A percentile compares a stretch with the other conserved stretches of the same genome.
phyloP scores from a whole-genome alignment of 768 basidiomycete species.

The Boletus eberwhitei region DNA sequence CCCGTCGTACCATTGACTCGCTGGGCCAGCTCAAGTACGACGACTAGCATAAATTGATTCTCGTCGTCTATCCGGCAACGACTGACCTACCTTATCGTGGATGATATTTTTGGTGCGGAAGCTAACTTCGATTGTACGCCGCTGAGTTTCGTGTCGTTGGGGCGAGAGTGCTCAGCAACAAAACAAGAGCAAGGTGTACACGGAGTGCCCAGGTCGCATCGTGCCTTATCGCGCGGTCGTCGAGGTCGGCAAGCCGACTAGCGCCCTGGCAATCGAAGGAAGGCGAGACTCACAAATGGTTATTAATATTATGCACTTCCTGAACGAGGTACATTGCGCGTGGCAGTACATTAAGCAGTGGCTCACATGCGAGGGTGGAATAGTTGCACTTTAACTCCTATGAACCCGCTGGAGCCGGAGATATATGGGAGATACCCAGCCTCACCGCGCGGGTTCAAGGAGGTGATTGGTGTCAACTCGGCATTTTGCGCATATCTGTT shows the following conservation, averaged over 20 bases:
- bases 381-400: conserved; percentile 94
- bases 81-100: conserved; percentile 92
- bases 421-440: conserved; percentile 72
- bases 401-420: conserved; percentile 96
- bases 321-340: conserved; percentile 73
- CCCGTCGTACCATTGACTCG: conserved; percentile 88
- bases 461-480: conserved; percentile 98
- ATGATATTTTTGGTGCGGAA: conserved; percentile 96
- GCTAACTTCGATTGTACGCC: conserved; percentile 93
- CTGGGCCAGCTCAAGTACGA: conserved; percentile 94
- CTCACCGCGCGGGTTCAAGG: conserved; percentile 68
- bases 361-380: neutral
- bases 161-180: conserved; percentile 95
- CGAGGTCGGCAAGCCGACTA: conserved; percentile 94
- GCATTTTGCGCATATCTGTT: conserved; percentile 96
- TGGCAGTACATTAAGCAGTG: no score
- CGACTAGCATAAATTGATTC: conserved; percentile 92
- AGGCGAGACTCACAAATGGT: conserved; percentile 96
- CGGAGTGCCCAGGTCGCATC: conserved; percentile 87
- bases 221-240: conserved; percentile 91
- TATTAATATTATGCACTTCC: conserved; percentile 77
- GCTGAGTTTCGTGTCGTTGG: conserved; percentile 88
- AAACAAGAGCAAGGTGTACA: conserved; percentile 98
- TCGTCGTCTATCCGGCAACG: conserved; percentile 96
- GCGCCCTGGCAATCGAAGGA: no score